Base-by-base conservation (phyloP, 495 filamentous ascomycete genomes). In the Aspergillus sclerotioniger region DNA sequence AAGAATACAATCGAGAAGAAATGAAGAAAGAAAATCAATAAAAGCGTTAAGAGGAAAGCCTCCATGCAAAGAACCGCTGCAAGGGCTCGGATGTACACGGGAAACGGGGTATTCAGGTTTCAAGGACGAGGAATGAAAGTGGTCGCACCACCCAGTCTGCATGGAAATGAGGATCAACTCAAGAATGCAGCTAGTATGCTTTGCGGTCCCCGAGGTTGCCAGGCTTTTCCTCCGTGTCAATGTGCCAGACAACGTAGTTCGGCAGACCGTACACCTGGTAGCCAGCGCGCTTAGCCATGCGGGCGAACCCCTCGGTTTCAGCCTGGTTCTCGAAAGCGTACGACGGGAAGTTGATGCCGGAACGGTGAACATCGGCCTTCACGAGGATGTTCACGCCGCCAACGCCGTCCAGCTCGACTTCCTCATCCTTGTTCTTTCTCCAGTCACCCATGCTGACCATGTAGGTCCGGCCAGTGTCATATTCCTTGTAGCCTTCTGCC, bases 311-410 rank as follows among this genome's bases (percentile, higher is more conserved):
- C 72, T 98, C 94, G 6, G 94, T 98, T 74, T 98, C 94, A 60
- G 94, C 94, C 76, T 98, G 94, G 73, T 98, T 98, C 75, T 98
- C 95, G 72, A 98, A 98, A 15, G 94, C 83, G 69, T 98, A 98
- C 69, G 88, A 84, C 16, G 94, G 94, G 76, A 98, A 98, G 74
- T 98, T 98, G 76, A 98, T 81, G 94, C 91, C 91, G 64, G 92
- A 89, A 76, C 93, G 85, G 72, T 98, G 94, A 12, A 98, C 93
- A 67, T 98, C 92, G 16, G 92, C 94, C 73, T 98, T 98, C 52
- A 97, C 93, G 19, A 98, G 78, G 62, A 98, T 96, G 71, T 92
- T 97, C 60, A 98, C 94, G 61, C 94, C 94, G 66, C 94, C 94
- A 71, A 98, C 90, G 52, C 94, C 94, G 72, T 98, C 94, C 32